Evolutionary conservation across 1,284 basidiomycete genomes (phyloP).

Genomic region (Leccinum griseonigrum): DNA sequence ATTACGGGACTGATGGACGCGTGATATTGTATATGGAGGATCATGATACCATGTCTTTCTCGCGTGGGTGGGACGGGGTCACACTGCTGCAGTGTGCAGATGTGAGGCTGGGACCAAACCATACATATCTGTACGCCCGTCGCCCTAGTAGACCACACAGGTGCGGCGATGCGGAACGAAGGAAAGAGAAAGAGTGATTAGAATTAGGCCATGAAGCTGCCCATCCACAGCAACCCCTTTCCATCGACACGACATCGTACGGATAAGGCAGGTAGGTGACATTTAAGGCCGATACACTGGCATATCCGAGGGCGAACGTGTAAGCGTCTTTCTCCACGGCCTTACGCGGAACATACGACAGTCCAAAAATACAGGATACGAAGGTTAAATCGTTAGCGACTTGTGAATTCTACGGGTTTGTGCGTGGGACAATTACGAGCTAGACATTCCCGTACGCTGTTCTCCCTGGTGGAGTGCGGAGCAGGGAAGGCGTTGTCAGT

Average conservation of each 20-base stretch:
- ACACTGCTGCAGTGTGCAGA: background rate
- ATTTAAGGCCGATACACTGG: background rate
- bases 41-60: slow-evolving; percentile 11
- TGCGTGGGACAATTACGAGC: slow-evolving; percentile 6
- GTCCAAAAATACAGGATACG: slow-evolving; percentile 3
- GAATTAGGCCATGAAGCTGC: slow-evolving; percentile 14
- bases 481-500: slow-evolving; percentile 17
- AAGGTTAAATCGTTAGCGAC: background rate
- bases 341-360: slow-evolving; percentile 8
- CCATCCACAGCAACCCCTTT: slow-evolving; percentile 23
- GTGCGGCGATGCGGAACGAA: background rate
- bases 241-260: slow-evolving; percentile 7
- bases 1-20: slow-evolving; percentile 7
- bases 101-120: slow-evolving; percentile 2
- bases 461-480: slow-evolving; percentile 11
- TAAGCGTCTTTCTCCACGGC: slow-evolving; percentile 7
- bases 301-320: slow-evolving; percentile 8
- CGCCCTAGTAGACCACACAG: slow-evolving; percentile 20
- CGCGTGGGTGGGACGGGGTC: slow-evolving; percentile 6
- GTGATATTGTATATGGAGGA: slow-evolving; percentile 3
- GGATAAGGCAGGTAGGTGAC: slow-evolving; percentile 15
- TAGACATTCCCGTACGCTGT: slow-evolving; percentile 6
- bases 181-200: slow-evolving; percentile 8
- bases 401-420: background rate
- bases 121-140: background rate